Conservation (phyloP, 2,329 filamentous ascomycete genomes). For the Coniochaeta sp. region DNA sequence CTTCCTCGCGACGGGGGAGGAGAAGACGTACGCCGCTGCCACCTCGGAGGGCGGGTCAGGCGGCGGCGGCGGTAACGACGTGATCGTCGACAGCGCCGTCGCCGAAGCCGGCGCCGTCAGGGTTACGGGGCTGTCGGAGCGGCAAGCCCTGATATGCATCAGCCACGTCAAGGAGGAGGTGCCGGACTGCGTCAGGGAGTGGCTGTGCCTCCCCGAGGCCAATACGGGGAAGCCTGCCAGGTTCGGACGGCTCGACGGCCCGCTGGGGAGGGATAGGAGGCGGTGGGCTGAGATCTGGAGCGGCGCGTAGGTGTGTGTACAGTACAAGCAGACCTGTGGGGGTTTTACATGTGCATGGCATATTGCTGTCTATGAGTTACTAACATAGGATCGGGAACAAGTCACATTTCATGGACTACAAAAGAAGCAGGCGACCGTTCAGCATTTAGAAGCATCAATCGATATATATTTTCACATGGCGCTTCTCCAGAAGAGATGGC, state of each 20-base stretch:
- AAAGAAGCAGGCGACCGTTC: too few species aligned
- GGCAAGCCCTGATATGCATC: constrained; percentile 85
- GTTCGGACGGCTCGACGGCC: constrained; percentile 56
- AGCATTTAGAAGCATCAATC: too few species aligned
- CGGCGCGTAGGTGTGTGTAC: not conserved
- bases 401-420: too few species aligned
- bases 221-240: constrained; percentile 54
- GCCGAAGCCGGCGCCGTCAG: constrained; percentile 35
- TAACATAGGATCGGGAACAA: too few species aligned
- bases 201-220: constrained; percentile 76
- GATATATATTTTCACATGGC: too few species aligned
- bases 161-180: constrained; percentile 89
- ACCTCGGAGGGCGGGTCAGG: not conserved
- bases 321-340: too few species aligned
- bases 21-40: constrained; percentile 29
- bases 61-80: constrained; percentile 4
- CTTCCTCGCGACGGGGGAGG: constrained; percentile 65
- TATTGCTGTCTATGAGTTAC: too few species aligned
- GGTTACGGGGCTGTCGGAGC: constrained; percentile 55
- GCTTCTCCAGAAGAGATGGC: too few species aligned
- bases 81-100: constrained; percentile 38
- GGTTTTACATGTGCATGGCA: too few species aligned
- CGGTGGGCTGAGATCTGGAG: constrained; percentile 62
- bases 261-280: constrained; percentile 47
- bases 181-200: constrained; percentile 73